Conservation (phyloP, 371 early-diverging fungal species). For the Vavraia culicis region DNA sequence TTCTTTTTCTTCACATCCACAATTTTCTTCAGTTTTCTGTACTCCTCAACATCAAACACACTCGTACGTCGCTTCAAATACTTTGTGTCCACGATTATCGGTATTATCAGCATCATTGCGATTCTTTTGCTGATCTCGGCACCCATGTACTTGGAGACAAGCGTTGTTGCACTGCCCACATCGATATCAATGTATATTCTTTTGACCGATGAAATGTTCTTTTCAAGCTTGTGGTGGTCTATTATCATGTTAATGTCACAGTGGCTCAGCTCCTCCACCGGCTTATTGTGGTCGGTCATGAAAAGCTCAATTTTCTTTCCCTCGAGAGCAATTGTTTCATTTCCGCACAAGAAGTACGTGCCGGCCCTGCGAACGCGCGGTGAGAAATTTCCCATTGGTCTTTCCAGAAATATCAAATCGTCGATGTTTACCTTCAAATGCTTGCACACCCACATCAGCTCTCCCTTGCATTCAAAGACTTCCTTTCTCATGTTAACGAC, state of each 20-base stretch:
- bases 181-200: constrained; percentile 30
- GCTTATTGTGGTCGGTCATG: constrained; percentile 32
- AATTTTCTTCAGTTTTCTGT: constrained; percentile 20
- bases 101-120: constrained; percentile 25
- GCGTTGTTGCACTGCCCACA: constrained; percentile 28
- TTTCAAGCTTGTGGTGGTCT: constrained; percentile 26
- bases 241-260: constrained; percentile 25
- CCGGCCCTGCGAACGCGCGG: constrained; percentile 9
- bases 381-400: constrained; percentile 9
- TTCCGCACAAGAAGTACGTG: constrained; percentile 8
- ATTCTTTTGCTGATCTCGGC: constrained; percentile 18
- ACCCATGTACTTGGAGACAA: constrained; percentile 34
- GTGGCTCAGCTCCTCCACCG: constrained; percentile 19
- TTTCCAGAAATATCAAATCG: constrained; percentile 38
- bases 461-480: constrained; percentile 38
- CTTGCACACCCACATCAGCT: constrained; percentile 28
- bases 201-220: constrained; percentile 2
- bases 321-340: constrained; percentile 1
- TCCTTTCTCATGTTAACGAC: constrained; percentile 40
- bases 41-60: constrained; percentile 24
- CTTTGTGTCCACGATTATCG: constrained; percentile 33
- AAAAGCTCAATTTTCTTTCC: constrained; percentile 24
- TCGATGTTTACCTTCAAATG: constrained; percentile 26
- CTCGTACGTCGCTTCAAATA: constrained; percentile 15
- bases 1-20: constrained; percentile 15